Percentiles rank a stretch among this genome's conserved stretches.
phyloP scores from a whole-genome alignment of 305 asterid genomes.

The Plantago lanceolata region DNA sequence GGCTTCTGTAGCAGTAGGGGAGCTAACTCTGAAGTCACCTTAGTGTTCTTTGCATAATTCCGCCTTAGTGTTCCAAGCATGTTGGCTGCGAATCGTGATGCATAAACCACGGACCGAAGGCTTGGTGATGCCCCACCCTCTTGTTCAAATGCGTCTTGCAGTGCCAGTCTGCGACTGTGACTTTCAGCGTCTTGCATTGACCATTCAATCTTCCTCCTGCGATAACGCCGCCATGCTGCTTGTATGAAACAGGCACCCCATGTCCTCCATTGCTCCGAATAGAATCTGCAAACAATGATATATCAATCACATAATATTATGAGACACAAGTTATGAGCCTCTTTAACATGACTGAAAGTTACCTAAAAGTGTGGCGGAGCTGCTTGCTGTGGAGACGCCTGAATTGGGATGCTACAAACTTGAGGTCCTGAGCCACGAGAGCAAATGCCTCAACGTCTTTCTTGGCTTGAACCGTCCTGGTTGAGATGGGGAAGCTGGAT shows the following conservation, averaged over 20 bases:
- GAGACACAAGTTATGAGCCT: too few relatives aligned
- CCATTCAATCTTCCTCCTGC: slow-evolving; percentile 63
- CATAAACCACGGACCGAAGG: slow-evolving; percentile 84
- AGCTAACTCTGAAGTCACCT: slow-evolving; percentile 68
- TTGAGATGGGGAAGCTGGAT: slow-evolving; percentile 45
- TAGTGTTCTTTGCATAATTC: slow-evolving; percentile 37
- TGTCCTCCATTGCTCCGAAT: slow-evolving; percentile 53
- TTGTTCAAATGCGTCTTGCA: slow-evolving; percentile 21
- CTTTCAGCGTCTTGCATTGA: slow-evolving; percentile 69
- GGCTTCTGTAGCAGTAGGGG: slow-evolving; percentile 87
- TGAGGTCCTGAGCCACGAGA: slow-evolving; percentile 27
- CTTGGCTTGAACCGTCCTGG: slow-evolving; percentile 45
- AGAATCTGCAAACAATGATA: slow-evolving; percentile 27
- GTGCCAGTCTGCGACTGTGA: slow-evolving; percentile 35
- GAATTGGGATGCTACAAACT: slow-evolving; percentile 40
- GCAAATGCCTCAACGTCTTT: slow-evolving; percentile 56
- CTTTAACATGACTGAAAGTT: neutral
- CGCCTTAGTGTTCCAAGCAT: slow-evolving; percentile 73
- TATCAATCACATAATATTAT: neutral
- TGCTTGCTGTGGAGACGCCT: slow-evolving; percentile 46
- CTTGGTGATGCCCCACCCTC: slow-evolving; percentile 59
- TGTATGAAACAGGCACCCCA: slow-evolving; percentile 55
- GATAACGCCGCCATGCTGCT: slow-evolving; percentile 41
- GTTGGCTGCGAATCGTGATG: slow-evolving; percentile 82
- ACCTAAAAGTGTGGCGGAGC: slow-evolving; percentile 37